Conservation (phyloP, 2,329 filamentous ascomycete genomes). For the Colletotrichum costaricense region DNA sequence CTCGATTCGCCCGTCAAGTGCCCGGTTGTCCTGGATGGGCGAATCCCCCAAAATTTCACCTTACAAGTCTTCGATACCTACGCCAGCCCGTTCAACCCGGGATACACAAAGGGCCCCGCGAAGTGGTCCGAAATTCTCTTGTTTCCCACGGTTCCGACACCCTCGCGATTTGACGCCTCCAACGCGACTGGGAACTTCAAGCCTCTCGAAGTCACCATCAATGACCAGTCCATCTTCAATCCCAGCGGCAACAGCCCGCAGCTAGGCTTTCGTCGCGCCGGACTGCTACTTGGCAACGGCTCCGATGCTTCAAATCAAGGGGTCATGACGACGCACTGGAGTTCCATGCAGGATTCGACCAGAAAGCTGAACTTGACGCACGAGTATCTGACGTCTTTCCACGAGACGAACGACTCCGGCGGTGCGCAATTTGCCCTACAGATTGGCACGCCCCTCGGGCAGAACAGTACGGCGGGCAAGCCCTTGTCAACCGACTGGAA, state of each 20-base stretch:
- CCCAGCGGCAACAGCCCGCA: constrained; percentile 59
- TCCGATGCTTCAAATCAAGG: constrained; percentile 62
- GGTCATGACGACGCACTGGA: constrained; percentile 72
- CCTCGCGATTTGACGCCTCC: constrained; percentile 54
- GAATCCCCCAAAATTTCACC: constrained; percentile 52
- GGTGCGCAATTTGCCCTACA: constrained; percentile 66
- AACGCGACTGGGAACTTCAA: constrained; percentile 43
- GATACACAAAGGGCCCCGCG: constrained; percentile 63
- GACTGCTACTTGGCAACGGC: constrained; percentile 55
- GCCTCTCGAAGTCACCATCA: constrained; percentile 65
- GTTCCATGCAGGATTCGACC: constrained; percentile 61
- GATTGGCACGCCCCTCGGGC: constrained; percentile 61
- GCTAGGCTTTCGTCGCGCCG: constrained; percentile 53
- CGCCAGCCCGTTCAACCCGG: constrained; percentile 58
- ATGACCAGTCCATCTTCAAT: constrained; percentile 68
- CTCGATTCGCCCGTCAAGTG: constrained; percentile 41
- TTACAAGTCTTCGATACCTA: constrained; percentile 56
- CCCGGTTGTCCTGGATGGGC: constrained; percentile 57
- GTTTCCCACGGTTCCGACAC: constrained; percentile 51
- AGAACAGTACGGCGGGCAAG: constrained; percentile 37
- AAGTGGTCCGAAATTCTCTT: constrained; percentile 62
- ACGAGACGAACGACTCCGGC: constrained; percentile 57
- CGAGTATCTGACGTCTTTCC: constrained; percentile 68
- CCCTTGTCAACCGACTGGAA: constrained; percentile 53
- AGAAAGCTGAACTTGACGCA: constrained; percentile 68